Conservation (phyloP, 2,329 filamentous ascomycete genomes). For the Ophiostoma sp. region DNA sequence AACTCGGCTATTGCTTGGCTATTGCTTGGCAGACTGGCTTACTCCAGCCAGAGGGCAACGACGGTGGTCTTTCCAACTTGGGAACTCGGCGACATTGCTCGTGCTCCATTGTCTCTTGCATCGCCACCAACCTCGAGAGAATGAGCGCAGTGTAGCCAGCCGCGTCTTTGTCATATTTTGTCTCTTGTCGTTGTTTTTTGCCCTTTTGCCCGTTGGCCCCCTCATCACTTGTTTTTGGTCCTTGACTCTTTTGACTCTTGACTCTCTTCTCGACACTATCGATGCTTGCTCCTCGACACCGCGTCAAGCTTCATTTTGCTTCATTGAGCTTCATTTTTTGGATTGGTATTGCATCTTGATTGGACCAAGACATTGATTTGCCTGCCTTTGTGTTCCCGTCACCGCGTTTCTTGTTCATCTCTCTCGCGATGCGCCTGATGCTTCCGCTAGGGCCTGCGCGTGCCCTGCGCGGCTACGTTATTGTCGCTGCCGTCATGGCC, state of each 20-base stretch:
- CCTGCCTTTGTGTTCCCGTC: not conserved
- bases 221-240: not conserved
- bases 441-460: constrained; percentile 17
- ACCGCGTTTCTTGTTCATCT: not conserved
- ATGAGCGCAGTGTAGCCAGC: not conserved
- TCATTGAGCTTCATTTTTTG: not conserved
- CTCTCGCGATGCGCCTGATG: constrained; percentile 17
- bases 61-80: not conserved
- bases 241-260: not conserved
- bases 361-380: not conserved
- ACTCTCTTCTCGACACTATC: not conserved
- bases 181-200: not conserved
- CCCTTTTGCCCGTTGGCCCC: not conserved
- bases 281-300: not conserved
- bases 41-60: not conserved
- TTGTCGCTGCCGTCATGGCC: constrained; percentile 8
- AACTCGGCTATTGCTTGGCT: not conserved
- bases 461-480: constrained; percentile 9
- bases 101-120: too few relatives aligned
- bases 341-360: not conserved
- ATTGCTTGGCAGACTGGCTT: not conserved
- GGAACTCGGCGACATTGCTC: not conserved
- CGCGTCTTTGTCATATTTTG: not conserved
- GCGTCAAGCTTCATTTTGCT: not conserved
- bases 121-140: not conserved